Evolutionary conservation across 305 asterid species (phyloP), one percentile per base, ranked within the genome.

Genomic region (Euphrasia arctica): DNA sequence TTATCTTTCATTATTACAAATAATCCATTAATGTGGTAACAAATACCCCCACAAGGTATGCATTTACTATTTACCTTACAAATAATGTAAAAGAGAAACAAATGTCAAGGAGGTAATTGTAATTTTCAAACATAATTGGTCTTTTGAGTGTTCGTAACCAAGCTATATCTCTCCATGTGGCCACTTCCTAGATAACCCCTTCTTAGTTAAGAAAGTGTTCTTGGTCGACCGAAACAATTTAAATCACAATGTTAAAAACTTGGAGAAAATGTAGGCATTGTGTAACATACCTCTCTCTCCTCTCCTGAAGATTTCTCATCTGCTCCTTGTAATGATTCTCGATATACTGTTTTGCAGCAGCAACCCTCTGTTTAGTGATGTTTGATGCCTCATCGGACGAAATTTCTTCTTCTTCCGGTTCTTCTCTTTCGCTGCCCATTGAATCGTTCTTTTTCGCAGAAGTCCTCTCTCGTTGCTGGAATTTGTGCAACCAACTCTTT

Each of bases 321-420:
- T 78, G 91, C 65, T 75, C 64, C 70, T 71, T 84, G 65, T 85
- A 90, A 78, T 90, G 97, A 70, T 84, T 75, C 76, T 90, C 97
- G 42, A 90, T 88, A 63, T 76, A 84, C 69, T 84, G 83, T 79
- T 88, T 90, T 6, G 97, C 91, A 0, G 96, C 96, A 2, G 93
- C 97, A 29, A 77, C 97, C 22, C 89, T 80, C 71, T 88, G 88
- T 29, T 85, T 80, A 2, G 95, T 90, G 71, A 81, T 62, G 78
- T 62, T 78, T 4, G 96, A 89, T 72, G 96, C 95, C 70, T 90
- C 98, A 68, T 92, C 97, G 43, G 79, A 74, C 1, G 95, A 75
- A 70, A 83, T 67, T 41, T 79, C 60, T 9, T 73, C 70, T 2
- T 48, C 25, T 13, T 42, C n/a, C n/a, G 86, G 71, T 31, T 90